Evolutionary conservation across 139 green algal genomes (phyloP), one percentile per base, ranked within the genome.

Genomic region (Picochlorum sp.): DNA sequence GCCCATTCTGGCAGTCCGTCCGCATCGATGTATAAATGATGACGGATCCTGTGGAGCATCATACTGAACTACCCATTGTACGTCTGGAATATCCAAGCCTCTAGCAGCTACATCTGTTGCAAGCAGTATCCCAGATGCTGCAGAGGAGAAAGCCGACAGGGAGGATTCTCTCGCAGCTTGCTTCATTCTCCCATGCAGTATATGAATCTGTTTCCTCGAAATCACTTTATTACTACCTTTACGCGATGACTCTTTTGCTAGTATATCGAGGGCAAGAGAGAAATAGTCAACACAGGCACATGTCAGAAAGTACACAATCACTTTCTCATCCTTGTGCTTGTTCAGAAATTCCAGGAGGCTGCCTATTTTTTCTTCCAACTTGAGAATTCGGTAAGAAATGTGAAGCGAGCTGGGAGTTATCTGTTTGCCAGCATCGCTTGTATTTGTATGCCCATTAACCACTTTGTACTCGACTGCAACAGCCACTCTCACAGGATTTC

Each of bases 231-330:
- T 8, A 49, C n/a, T 9, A 26, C 28, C 14, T 2, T 50, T 50
- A 5, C 16, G 14, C n/a, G 5, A 24, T 5, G 7, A 33, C 18
- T 12, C 44, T 53, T 5, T 29, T 14, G 30, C 14, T 5, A 53
- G 29, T n/a, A 24, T 14, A 20, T 43, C 45, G 16, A 85, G 45
- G 16, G 64, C 64, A 9, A 45, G 16, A 1, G 59, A 51, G 31
- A 71, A 63, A 50, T 80, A 80, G 37, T 98, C 89, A 22, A 98
- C 92, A 35, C 64, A 89, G 9, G 87, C 88, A 43, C 92, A 98
- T 0, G 92, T 98, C 13, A 98, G 65, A 50, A 91, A 85, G 67
- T 97, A 98, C 2, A 95, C 82, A 43, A 97, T 96, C 7, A 89
- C 51, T 69, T 96, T 96, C 26, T 82, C 44, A 8, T 61, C 40